These are phyloP conservation scores for Ceratobasidium sp. DNA, from an alignment of 1,284 basidiomycete genomes.

Conservation along the genomic window DNA sequence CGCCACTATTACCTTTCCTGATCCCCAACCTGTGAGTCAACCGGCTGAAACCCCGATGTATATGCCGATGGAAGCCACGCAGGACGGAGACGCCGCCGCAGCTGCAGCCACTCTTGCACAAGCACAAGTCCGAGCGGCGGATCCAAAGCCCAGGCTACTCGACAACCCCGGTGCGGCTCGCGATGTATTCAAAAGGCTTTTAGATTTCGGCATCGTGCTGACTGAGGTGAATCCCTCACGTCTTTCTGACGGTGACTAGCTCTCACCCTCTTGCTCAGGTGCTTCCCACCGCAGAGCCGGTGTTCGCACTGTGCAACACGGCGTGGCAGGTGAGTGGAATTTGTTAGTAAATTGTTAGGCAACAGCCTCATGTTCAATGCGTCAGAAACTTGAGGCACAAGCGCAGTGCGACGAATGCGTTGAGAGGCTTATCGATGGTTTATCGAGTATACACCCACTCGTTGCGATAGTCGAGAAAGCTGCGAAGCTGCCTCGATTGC, in stretches of 20 bases:
- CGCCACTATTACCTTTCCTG: no score
- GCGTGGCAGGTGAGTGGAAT: background rate
- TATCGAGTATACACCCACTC: background rate
- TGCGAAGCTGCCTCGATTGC: background rate
- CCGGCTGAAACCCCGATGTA: no score
- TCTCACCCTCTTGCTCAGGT: background rate
- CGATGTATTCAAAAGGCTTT: background rate
- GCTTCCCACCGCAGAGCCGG: background rate
- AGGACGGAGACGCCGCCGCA: no score
- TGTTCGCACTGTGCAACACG: background rate
- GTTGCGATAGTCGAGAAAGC: background rate
- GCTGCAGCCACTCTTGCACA: background rate
- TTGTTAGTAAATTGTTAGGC: background rate
- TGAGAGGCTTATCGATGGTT: background rate
- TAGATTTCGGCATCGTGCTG: background rate
- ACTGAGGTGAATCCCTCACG: background rate
- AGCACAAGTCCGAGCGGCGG: background rate
- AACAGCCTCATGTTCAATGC: background rate
- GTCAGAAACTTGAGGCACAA: background rate
- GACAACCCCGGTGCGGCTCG: background rate
- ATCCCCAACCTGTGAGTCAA: no score
- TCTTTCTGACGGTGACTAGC: background rate
- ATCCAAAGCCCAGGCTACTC: background rate
- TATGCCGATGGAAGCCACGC: no score
- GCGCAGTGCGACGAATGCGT: constrained; percentile 4